Conservation (phyloP, 2,329 filamentous ascomycete species). For the Alternaria sp. region DNA sequence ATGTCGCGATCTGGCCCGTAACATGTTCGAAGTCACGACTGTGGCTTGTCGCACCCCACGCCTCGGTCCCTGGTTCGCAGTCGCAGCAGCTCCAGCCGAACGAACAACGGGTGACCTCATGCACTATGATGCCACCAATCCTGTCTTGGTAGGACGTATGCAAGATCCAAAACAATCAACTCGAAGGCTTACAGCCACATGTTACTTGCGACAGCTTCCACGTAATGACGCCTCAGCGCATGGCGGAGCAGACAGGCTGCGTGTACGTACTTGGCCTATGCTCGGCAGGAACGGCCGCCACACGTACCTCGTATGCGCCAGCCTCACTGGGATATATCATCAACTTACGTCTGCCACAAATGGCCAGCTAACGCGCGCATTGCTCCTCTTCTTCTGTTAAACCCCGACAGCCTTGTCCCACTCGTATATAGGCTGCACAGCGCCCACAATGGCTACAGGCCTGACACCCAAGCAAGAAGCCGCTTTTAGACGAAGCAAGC, state of each 20-base stretch:
- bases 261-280: conserved; percentile 30
- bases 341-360: conserved; percentile 27
- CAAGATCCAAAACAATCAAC: conserved; percentile 1
- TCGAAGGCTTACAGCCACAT: conserved; percentile 13
- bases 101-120: conserved; percentile 27
- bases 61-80: conserved; percentile 25
- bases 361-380: conserved; percentile 20
- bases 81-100: conserved; percentile 25
- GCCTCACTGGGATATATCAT: conserved; percentile 39
- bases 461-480: conserved; percentile 41
- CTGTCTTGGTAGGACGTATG: neutral
- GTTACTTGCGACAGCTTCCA: conserved; percentile 36
- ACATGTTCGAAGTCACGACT: conserved; percentile 12
- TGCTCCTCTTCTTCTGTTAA: conserved; percentile 9
- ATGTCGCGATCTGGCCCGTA: neutral
- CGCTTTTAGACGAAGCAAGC: conserved; percentile 48
- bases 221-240: conserved; percentile 44
- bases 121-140: conserved; percentile 20
- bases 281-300: conserved; percentile 39
- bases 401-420: neutral
- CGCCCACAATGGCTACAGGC: conserved; percentile 46
- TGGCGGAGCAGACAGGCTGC: conserved; percentile 43
- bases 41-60: conserved; percentile 44
- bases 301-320: conserved; percentile 41
- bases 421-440: neutral